phyloP scores from a whole-genome alignment of 176 grass and related monocot genomes.

The Secale cereale region DNA sequence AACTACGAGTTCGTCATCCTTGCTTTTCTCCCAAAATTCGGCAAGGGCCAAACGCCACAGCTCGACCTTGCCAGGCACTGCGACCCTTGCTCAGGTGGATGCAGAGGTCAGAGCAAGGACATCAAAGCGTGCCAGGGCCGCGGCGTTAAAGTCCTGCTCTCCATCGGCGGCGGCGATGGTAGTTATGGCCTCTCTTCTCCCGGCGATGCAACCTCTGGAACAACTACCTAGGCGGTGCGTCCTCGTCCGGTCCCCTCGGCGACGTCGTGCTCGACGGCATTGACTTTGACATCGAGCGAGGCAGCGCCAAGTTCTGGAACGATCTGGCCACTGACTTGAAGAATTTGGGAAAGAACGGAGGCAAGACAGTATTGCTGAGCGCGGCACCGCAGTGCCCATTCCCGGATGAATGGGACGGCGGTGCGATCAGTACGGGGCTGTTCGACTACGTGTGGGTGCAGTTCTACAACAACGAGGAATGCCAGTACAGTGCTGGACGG shows the following conservation, averaged over 20 bases:
- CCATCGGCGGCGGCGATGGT: constrained; percentile 51
- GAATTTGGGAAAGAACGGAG: constrained; percentile 30
- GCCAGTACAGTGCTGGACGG: constrained; percentile 27
- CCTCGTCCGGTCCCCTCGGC: constrained; percentile 50
- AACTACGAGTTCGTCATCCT: constrained; percentile 58
- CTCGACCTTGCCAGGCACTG: constrained; percentile 56
- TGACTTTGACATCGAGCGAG: constrained; percentile 78
- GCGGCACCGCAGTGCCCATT: constrained; percentile 80
- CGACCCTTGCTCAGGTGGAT: constrained; percentile 39
- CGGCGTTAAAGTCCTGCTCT: constrained; percentile 67
- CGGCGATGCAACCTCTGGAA: constrained; percentile 61
- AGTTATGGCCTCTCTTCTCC: constrained; percentile 49
- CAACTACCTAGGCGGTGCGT: constrained; percentile 51
- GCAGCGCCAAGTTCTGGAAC: constrained; percentile 43
- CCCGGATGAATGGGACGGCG: constrained; percentile 39
- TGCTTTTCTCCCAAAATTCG: constrained; percentile 55
- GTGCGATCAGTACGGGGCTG: constrained; percentile 29
- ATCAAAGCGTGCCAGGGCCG: constrained; percentile 40
- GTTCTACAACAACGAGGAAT: constrained; percentile 65
- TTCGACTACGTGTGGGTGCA: constrained; percentile 77
- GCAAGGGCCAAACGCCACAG: constrained; percentile 53
- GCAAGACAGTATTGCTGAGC: constrained; percentile 40
- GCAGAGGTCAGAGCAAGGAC: constrained; percentile 45
- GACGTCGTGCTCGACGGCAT: constrained; percentile 54
- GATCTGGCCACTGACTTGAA: constrained; percentile 43